phyloP scores from a whole-genome alignment of 2,329 filamentous ascomycete genomes.

The Thyridium curvatum region DNA sequence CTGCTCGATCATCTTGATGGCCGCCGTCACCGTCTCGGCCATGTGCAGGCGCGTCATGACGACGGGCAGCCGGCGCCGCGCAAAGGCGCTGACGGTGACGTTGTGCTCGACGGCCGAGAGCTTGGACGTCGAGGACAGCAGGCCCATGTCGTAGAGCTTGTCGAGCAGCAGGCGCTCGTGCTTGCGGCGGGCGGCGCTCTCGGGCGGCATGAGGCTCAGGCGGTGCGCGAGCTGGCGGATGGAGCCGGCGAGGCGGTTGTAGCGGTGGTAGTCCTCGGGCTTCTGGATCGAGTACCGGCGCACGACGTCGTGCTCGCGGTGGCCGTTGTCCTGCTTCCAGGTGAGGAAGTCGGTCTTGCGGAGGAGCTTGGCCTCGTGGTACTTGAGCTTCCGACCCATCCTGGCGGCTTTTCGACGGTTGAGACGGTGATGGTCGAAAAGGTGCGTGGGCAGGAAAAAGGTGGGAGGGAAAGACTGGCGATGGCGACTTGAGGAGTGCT shows the following conservation, averaged over 20 bases:
- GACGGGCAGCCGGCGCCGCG: conserved; percentile 74
- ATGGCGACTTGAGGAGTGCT: too few relatives aligned
- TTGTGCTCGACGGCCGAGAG: conserved; percentile 81
- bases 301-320: conserved; percentile 74
- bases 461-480: too few relatives aligned
- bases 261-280: conserved; percentile 72
- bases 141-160: conserved; percentile 89
- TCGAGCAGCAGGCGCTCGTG: conserved; percentile 83
- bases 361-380: conserved; percentile 60
- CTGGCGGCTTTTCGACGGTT: conserved; percentile 15
- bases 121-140: conserved; percentile 70
- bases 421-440: too few relatives aligned
- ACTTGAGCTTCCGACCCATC: conserved; percentile 95
- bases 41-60: conserved; percentile 84
- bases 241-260: conserved; percentile 66
- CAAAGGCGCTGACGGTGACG: conserved; percentile 85
- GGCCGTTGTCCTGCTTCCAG: conserved; percentile 81
- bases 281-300: conserved; percentile 90
- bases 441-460: too few relatives aligned
- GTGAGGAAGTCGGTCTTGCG: conserved; percentile 80
- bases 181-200: conserved; percentile 71
- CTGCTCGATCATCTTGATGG: conserved; percentile 85
- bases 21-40: conserved; percentile 83
- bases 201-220: conserved; percentile 73
- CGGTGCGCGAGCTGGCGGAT: conserved; percentile 85